phyloP scores from a whole-genome alignment of 1,284 basidiomycete genomes.

The Peniophora sp. region DNA sequence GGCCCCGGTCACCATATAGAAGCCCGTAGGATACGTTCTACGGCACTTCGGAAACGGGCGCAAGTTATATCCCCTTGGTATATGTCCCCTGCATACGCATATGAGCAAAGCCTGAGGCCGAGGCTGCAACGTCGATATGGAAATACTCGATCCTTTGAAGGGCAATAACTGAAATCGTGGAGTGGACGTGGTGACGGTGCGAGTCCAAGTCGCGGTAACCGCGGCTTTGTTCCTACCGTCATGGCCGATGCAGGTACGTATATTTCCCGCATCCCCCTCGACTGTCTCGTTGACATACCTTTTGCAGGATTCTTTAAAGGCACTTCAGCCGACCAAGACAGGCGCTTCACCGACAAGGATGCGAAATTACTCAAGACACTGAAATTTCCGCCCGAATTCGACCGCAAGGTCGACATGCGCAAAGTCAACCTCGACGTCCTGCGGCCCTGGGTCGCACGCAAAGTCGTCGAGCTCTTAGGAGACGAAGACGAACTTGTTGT shows the following conservation, averaged over 20 bases:
- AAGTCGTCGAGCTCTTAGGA: conserved; percentile 83
- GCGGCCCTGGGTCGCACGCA: conserved; percentile 90
- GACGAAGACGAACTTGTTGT: conserved; percentile 97
- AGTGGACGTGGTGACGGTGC: not conserved
- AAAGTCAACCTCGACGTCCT: conserved; percentile 90
- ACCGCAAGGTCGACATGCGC: conserved; percentile 90
- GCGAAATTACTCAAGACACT: conserved; percentile 79
- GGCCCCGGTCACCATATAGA: no score
- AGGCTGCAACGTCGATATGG: no score
- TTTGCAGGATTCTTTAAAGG: conserved; percentile 77
- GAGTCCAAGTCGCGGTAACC: not conserved
- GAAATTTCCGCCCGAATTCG: conserved; percentile 87
- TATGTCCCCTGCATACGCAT: no score
- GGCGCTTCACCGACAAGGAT: conserved; percentile 95
- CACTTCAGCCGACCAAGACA: conserved; percentile 77
- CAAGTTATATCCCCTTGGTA: no score
- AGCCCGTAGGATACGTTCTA: no score
- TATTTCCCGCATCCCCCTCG: not conserved
- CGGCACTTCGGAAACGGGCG: no score
- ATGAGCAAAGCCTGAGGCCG: no score
- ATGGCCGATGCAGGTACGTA: conserved; percentile 23
- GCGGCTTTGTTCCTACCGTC: not conserved
- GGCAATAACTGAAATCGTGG: no score
- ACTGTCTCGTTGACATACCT: conserved; percentile 8
- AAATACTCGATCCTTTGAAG: no score